Percentiles rank a stretch among this genome's conserved stretches.
Evolutionary conservation across 108 stramenopile species (phyloP).

Genomic region (Stephanodiscus triporus): DNA sequence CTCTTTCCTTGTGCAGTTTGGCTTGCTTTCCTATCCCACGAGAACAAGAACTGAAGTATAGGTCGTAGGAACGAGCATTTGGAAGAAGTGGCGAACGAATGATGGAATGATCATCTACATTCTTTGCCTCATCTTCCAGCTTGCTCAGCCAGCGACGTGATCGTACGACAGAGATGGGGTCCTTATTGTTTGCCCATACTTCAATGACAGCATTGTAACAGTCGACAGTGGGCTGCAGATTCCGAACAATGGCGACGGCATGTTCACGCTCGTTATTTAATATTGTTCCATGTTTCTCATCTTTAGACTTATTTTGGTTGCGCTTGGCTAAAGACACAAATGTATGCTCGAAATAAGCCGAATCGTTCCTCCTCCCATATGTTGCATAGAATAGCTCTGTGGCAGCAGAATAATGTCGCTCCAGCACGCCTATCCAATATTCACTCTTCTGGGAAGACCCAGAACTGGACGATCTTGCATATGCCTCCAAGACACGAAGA

Average conservation of each 20-base stretch:
- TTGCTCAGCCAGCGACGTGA: constrained; percentile 80
- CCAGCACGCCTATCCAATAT: constrained; percentile 53
- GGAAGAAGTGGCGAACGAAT: constrained; percentile 30
- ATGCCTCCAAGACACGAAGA: constrained; percentile 57
- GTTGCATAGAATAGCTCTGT: constrained; percentile 2
- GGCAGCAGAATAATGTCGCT: constrained; percentile 28
- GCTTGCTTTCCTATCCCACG: constrained; percentile 60
- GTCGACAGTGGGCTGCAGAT: constrained; percentile 53
- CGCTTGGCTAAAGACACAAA: constrained; percentile 6
- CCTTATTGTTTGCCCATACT: constrained; percentile 72
- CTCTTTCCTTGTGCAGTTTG: constrained; percentile 28
- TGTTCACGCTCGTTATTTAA: constrained; percentile 10
- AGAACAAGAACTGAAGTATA: constrained; percentile 70
- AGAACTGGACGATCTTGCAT: constrained; percentile 36
- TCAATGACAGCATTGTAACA: constrained; percentile 77
- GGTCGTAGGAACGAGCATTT: constrained; percentile 69
- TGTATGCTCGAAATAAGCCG: background rate
- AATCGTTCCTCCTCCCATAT: constrained; percentile 9
- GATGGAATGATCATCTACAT: constrained; percentile 2
- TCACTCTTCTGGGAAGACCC: constrained; percentile 71
- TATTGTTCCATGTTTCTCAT: background rate
- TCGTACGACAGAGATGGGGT: constrained; percentile 55
- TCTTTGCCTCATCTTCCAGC: constrained; percentile 27
- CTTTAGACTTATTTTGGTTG: constrained; percentile 7
- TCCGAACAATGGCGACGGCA: constrained; percentile 19